These are phyloP conservation scores for Tetrapisispora namnaoensis DNA, from an alignment of 805 yeast genomes.

Conservation along the genomic window DNA sequence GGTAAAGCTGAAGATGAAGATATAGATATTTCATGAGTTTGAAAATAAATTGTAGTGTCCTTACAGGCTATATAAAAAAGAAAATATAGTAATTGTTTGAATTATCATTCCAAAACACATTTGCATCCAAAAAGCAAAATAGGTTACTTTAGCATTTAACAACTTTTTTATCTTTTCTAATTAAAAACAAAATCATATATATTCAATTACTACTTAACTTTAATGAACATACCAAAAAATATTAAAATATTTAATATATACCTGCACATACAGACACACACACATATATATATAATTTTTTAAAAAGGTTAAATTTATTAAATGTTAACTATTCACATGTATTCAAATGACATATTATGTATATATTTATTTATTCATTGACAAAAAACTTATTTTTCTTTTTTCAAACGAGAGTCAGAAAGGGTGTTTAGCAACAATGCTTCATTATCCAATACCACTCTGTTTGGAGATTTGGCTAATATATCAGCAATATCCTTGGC, in stretches of 20 bases:
- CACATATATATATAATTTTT: no score
- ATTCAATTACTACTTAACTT: not conserved
- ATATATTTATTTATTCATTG: not conserved
- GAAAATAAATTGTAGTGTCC: not conserved
- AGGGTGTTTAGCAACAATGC: slow-evolving; percentile 84
- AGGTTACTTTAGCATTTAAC: not conserved
- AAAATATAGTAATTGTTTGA: not conserved
- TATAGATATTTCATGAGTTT: not conserved
- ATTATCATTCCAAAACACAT: not conserved
- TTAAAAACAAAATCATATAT: no score
- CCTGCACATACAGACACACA: no score
- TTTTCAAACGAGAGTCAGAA: slow-evolving; percentile 50
- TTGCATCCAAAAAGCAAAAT: not conserved
- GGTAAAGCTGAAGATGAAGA: slow-evolving; percentile 3
- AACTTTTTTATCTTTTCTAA: no score
- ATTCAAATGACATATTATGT: not conserved
- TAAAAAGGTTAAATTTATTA: not conserved
- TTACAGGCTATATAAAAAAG: not conserved
- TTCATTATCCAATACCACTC: slow-evolving; percentile 83
- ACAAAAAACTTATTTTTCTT: not conserved
- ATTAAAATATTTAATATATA: no score
- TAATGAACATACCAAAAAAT: not conserved
- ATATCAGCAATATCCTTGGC: slow-evolving; percentile 91
- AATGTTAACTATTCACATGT: not conserved
- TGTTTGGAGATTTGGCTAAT: slow-evolving; percentile 80